Base-by-base conservation (phyloP, 2,329 filamentous ascomycete species). In the Talaromyces sp. region DNA sequence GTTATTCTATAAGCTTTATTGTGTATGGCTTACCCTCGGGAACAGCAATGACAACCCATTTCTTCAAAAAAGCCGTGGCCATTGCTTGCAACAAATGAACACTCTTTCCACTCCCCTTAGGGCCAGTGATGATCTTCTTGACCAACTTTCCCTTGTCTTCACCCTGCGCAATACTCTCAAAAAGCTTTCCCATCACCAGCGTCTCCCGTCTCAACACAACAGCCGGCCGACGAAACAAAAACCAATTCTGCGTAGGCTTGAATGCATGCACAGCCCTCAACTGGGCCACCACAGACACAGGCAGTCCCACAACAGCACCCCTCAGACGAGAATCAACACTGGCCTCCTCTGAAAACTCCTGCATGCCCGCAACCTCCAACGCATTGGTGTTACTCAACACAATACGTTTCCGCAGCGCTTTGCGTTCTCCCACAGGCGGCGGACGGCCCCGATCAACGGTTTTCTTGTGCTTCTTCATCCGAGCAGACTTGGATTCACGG, bases 301-400 rank as follows among this genome's bases (percentile, higher is more conserved):
- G 86, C 30, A 98, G 76, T 1, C 85, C 85, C 58, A 92, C 78
- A 32, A 98, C 84, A 63, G 83, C 83, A 39, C 90, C 91, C 10
- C 83, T 78, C 57, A 84, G 83, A 36, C 81, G 79, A 32, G 78
- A 75, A 59, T 83, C 78, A 19, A 82, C 75, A 76, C 88, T 78
- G 51, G 82, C 84, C 64, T 83, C 79, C 10, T 77, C 72, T 13
- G 77, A 81, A 59, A 96, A 71, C 55, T 88, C 83, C 63, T 82
- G 77, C 67, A 96, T 81, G 11, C 86, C 89, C 27, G 81, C 72
- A 8, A 98, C 89, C 63, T 88, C 85, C 42, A 97, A 80, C 56
- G 95, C 95, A 78, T 96, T 98, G 75, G 91, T 90, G 79, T 98
- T 99, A 81, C 89, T 93, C 63, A 99, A 86, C 63, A 96, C 87